These are phyloP conservation scores for Apiotrichum gamsii DNA, from an alignment of 1,284 basidiomycete genomes.

Conservation along the genomic window DNA sequence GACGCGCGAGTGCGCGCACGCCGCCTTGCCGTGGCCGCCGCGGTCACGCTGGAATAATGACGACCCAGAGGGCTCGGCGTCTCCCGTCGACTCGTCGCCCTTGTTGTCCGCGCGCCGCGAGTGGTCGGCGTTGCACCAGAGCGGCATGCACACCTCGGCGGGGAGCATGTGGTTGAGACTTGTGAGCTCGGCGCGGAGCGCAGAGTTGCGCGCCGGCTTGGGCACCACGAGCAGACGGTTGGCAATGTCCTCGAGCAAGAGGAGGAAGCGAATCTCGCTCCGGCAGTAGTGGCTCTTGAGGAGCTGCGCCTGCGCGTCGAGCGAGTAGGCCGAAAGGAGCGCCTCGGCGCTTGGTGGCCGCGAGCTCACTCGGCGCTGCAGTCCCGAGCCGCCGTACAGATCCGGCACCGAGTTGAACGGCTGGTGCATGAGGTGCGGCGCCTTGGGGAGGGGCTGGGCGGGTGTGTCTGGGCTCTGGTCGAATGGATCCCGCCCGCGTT, in stretches of 20 bases:
- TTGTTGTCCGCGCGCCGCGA: slow-evolving; percentile 40
- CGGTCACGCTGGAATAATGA: background rate
- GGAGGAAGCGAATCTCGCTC: slow-evolving; percentile 85
- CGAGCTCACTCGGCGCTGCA: slow-evolving; percentile 12
- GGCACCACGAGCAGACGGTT: slow-evolving; percentile 88
- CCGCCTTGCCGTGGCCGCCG: slow-evolving; percentile 44
- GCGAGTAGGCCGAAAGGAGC: slow-evolving; percentile 57
- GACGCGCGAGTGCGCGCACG: slow-evolving; percentile 75
- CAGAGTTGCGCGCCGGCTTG: slow-evolving; percentile 88
- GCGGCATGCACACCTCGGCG: slow-evolving; percentile 84
- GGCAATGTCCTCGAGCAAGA: slow-evolving; percentile 85
- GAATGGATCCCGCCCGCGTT: slow-evolving; percentile 32
- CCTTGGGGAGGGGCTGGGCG: slow-evolving; percentile 2
- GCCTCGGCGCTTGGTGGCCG: slow-evolving; percentile 48
- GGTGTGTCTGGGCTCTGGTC: slow-evolving; percentile 20
- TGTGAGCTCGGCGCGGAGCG: slow-evolving; percentile 90
- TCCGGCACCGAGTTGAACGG: slow-evolving; percentile 56
- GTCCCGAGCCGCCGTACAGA: slow-evolving; percentile 47
- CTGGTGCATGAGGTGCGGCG: slow-evolving; percentile 20
- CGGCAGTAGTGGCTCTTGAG: slow-evolving; percentile 83
- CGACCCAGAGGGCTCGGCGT: no score
- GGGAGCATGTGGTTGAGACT: slow-evolving; percentile 93
- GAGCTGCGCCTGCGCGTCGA: slow-evolving; percentile 63
- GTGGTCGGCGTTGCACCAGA: slow-evolving; percentile 76
- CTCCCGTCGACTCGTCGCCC: background rate